Conservation (phyloP, 495 filamentous ascomycete species). For the Talaromyces thailandensis region DNA sequence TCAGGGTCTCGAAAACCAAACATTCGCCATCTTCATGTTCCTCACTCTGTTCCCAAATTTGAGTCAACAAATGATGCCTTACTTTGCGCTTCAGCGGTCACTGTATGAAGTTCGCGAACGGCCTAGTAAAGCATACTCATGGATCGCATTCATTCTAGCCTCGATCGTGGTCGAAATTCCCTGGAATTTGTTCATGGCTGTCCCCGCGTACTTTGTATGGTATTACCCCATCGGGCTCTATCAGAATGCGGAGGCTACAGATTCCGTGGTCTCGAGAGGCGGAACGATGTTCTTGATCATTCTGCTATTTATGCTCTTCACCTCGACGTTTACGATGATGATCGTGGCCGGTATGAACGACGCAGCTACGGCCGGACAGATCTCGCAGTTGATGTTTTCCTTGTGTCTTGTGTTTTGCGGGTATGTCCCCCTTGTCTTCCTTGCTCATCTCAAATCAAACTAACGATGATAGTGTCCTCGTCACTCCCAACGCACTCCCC, state of each 20-base stretch:
- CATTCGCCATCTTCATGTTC: conserved; percentile 86
- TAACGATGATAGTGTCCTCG: conserved; percentile 46
- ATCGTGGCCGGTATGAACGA: conserved; percentile 53
- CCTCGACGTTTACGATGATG: conserved; percentile 57
- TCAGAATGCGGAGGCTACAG: conserved; percentile 35
- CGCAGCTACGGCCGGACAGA: conserved; percentile 52
- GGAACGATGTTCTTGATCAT: conserved; percentile 52
- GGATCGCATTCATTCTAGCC: conserved; percentile 61
- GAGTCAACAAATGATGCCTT: conserved; percentile 70
- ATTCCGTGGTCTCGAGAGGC: conserved; percentile 39
- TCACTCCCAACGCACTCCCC: conserved; percentile 49
- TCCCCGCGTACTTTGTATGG: conserved; percentile 55
- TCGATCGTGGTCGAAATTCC: conserved; percentile 69
- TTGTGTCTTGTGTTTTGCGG: conserved; percentile 52
- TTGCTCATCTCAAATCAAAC: background rate
- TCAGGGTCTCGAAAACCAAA: conserved; percentile 84
- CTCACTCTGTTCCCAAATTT: conserved; percentile 75
- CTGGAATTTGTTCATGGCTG: conserved; percentile 57
- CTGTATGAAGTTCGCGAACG: conserved; percentile 68
- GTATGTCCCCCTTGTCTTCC: conserved; percentile 4
- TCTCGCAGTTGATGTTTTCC: conserved; percentile 54
- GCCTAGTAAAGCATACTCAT: conserved; percentile 64
- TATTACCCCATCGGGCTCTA: conserved; percentile 64
- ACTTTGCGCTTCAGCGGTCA: conserved; percentile 57
- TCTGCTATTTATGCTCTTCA: conserved; percentile 47